A percentile compares a stretch with the other conserved stretches of the same genome.
Conservation (phyloP, 2,329 filamentous ascomycete genomes). For the Arthrobotrys conoides region DNA sequence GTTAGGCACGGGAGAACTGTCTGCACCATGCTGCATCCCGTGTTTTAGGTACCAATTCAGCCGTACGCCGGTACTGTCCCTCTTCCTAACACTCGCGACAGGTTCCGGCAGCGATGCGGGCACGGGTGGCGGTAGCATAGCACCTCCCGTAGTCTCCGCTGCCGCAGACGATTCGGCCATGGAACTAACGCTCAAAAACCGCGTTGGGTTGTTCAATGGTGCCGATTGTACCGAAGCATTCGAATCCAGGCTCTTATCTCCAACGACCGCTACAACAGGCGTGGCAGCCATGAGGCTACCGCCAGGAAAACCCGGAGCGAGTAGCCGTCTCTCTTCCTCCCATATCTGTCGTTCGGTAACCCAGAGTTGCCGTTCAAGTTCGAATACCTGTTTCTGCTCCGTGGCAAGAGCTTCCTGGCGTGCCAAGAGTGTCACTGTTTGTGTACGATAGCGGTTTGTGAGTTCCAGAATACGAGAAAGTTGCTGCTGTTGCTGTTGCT, state of each 20-base stretch:
- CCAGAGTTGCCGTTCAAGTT: conserved; percentile 60
- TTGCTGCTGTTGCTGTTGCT: conserved; percentile 56
- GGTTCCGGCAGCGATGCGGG: conserved; percentile 32
- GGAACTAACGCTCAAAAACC: conserved; percentile 57
- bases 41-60: conserved; percentile 58
- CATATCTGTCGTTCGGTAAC: conserved; percentile 57
- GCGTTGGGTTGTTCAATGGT: conserved; percentile 45
- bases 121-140: conserved; percentile 17
- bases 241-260: conserved; percentile 20
- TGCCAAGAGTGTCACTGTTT: conserved; percentile 49
- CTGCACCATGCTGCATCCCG: conserved; percentile 15
- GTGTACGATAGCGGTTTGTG: conserved; percentile 57
- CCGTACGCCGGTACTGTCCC: conserved; percentile 39
- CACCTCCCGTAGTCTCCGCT: conserved; percentile 6
- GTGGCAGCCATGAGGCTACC: neutral
- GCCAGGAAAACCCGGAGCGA: conserved; percentile 23
- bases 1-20: conserved; percentile 23
- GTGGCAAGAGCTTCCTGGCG: conserved; percentile 50
- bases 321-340: conserved; percentile 56
- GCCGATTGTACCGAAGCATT: conserved; percentile 13
- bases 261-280: conserved; percentile 3
- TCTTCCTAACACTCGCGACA: conserved; percentile 2
- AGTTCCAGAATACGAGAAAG: conserved; percentile 58
- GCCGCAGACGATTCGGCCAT: conserved; percentile 48
- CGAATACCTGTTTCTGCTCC: conserved; percentile 57